Conservation (phyloP, 768 basidiomycete genomes). For the Auricularia sp. region DNA sequence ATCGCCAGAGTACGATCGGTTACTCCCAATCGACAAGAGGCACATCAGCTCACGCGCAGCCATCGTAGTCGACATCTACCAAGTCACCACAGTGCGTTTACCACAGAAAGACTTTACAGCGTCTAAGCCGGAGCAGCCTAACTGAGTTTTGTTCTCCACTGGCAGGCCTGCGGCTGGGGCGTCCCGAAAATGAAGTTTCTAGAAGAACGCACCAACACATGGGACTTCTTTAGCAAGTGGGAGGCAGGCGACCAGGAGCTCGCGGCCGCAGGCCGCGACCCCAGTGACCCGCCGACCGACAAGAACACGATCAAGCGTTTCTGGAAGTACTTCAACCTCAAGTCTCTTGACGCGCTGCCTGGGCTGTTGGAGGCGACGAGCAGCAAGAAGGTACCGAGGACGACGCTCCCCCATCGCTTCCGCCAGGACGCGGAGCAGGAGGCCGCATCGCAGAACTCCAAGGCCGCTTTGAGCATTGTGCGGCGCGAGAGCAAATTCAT, state of each 20-base stretch:
- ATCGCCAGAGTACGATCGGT: constrained; percentile 43
- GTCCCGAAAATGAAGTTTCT: background rate
- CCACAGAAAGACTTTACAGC: background rate
- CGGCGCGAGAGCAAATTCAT: background rate
- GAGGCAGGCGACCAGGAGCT: background rate
- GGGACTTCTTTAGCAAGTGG: background rate
- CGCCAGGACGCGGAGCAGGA: background rate
- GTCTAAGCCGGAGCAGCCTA: background rate
- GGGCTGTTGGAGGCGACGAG: background rate
- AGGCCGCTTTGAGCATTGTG: background rate
- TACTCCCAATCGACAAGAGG: background rate
- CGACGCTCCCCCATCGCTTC: background rate
- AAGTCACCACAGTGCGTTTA: constrained; percentile 37
- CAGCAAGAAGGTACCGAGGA: background rate
- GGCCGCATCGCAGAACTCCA: background rate
- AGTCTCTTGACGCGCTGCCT: background rate
- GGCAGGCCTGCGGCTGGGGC: background rate
- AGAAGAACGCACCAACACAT: background rate
- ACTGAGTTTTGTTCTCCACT: background rate
- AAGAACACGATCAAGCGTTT: background rate
- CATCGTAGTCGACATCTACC: constrained; percentile 52
- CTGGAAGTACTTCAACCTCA: background rate
- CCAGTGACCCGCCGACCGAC: background rate
- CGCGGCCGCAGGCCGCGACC: background rate
- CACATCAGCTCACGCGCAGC: constrained; percentile 52